phyloP scores from a whole-genome alignment of 2,329 filamentous ascomycete species.

The Fusarium globosum region DNA sequence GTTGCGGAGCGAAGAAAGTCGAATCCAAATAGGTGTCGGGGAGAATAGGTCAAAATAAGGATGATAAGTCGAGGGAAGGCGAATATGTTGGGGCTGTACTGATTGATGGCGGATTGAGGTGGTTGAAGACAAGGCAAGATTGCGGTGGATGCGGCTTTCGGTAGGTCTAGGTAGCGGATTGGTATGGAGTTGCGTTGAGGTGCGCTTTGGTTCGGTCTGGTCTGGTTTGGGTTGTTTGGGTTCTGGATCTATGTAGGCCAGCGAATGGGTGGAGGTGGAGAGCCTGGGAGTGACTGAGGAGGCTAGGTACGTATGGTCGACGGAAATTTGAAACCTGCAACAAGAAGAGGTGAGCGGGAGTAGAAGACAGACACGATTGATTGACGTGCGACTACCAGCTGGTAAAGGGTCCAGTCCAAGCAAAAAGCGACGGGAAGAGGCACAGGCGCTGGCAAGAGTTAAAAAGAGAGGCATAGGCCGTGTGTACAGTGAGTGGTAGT shows the following conservation, averaged over 20 bases:
- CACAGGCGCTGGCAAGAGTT: not conserved
- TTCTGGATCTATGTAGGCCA: slow-evolving; percentile 22
- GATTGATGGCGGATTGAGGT: slow-evolving; percentile 28
- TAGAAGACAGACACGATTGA: slow-evolving; percentile 11
- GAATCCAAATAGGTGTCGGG: slow-evolving; percentile 13
- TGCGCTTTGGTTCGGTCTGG: slow-evolving; percentile 21
- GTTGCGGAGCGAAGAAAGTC: slow-evolving; percentile 29
- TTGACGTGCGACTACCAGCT: slow-evolving; percentile 18
- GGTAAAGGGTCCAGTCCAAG: slow-evolving; percentile 1
- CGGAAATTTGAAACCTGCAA: slow-evolving; percentile 23
- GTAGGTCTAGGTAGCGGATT: slow-evolving; percentile 34
- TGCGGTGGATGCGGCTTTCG: slow-evolving; percentile 35
- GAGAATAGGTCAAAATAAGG: not conserved
- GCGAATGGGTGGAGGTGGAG: slow-evolving; percentile 35
- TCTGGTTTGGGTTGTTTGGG: slow-evolving; percentile 17
- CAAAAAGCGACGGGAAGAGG: not conserved
- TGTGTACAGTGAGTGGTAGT: slow-evolving; percentile 21
- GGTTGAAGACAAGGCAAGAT: slow-evolving; percentile 33
- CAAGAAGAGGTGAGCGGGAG: slow-evolving; percentile 6
- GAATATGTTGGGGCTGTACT: slow-evolving; percentile 9
- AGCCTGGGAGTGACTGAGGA: slow-evolving; percentile 18
- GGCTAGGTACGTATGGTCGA: slow-evolving; percentile 14
- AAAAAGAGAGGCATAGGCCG: slow-evolving; percentile 15
- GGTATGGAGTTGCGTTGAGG: slow-evolving; percentile 35
- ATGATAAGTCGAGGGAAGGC: slow-evolving; percentile 7